Conservation (phyloP, 495 filamentous ascomycete genomes). For the Penicillium verhagenii region DNA sequence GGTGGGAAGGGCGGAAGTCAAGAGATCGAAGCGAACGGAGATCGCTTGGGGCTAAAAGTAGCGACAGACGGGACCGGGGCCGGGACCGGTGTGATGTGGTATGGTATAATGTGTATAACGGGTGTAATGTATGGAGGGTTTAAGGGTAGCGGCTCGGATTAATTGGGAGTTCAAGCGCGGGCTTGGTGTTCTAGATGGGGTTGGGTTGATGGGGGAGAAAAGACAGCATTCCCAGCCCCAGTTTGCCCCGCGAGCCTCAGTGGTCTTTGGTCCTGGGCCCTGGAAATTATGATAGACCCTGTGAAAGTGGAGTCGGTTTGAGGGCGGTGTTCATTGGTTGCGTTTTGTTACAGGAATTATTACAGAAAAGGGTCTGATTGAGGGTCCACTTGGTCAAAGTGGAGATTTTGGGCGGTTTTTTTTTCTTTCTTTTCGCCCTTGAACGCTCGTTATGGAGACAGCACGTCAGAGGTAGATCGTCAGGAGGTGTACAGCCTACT, state of each 20-base stretch:
- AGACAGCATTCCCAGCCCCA: not conserved
- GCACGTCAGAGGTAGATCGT: not conserved
- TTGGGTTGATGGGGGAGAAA: not conserved
- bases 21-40: not conserved
- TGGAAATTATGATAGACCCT: constrained; percentile 8
- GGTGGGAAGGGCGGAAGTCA: too few species aligned
- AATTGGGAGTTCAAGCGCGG: too few species aligned
- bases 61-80: too few species aligned
- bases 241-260: not conserved
- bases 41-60: not conserved
- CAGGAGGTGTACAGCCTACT: not conserved
- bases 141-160: too few species aligned
- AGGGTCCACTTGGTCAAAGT: not conserved
- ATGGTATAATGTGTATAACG: too few species aligned
- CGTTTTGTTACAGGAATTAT: not conserved
- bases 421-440: not conserved
- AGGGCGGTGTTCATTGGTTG: not conserved
- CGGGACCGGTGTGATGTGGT: not conserved
- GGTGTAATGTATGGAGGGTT: too few species aligned
- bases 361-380: not conserved
- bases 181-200: too few species aligned
- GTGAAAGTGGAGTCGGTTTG: not conserved
- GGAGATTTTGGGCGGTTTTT: not conserved
- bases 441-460: too few species aligned
- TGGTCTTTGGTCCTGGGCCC: not conserved